These are phyloP conservation scores for Anastatica hierochuntica DNA, from an alignment of 345 rosid genomes.

Conservation along the genomic window DNA sequence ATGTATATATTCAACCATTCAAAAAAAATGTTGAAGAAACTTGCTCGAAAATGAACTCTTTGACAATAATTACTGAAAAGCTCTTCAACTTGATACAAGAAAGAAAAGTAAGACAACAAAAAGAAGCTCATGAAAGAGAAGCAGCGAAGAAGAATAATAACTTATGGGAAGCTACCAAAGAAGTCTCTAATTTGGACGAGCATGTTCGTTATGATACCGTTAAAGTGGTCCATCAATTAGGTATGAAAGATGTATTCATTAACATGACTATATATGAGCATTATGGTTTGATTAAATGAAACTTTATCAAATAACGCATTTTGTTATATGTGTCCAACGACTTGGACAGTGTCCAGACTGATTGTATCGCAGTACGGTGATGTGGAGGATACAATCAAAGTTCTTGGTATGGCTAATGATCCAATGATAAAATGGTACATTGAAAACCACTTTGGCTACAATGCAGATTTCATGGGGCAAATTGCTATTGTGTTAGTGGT, in stretches of 20 bases:
- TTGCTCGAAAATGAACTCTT: neutral
- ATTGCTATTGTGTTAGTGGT: constrained; percentile 2
- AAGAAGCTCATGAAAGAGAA: neutral
- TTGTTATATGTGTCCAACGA: too few relatives aligned
- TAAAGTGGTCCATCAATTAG: neutral
- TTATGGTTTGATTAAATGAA: neutral
- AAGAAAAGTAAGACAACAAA: neutral
- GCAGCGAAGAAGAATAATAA: neutral
- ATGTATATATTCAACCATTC: neutral
- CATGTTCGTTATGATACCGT: neutral
- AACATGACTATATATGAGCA: neutral
- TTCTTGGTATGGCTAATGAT: too few relatives aligned
- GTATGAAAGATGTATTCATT: neutral
- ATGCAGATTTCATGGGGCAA: too few relatives aligned
- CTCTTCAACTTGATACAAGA: neutral
- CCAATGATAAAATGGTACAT: too few relatives aligned
- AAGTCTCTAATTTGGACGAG: neutral
- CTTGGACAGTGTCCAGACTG: too few relatives aligned
- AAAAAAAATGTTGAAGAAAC: neutral
- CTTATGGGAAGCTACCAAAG: neutral
- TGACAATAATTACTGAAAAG: neutral
- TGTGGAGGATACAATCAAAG: too few relatives aligned
- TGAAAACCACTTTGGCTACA: constrained; percentile 1
- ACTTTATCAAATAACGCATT: too few relatives aligned
- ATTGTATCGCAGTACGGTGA: too few relatives aligned